phyloP scores from a whole-genome alignment of 495 filamentous ascomycete species.

The Geoglossum glabrum region DNA sequence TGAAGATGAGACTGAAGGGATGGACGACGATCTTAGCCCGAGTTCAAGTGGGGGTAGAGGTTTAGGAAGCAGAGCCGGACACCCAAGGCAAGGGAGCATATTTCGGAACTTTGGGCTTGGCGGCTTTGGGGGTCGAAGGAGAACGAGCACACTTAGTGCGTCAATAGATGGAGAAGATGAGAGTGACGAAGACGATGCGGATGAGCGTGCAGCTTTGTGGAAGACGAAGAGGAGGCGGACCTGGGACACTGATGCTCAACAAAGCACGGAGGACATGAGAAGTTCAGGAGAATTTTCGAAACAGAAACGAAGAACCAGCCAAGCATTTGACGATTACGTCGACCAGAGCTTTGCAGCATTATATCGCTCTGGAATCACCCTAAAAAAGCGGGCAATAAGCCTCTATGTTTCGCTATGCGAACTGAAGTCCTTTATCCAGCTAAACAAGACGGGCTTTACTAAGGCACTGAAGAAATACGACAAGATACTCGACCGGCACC shows the following conservation, averaged over 20 bases:
- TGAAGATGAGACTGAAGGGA: constrained; percentile 37
- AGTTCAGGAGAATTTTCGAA: constrained; percentile 35
- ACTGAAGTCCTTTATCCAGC: constrained; percentile 83
- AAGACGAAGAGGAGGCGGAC: constrained; percentile 15
- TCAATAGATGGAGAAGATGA: constrained; percentile 25
- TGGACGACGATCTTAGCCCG: constrained; percentile 28
- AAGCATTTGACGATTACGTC: constrained; percentile 48
- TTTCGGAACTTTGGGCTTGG: constrained; percentile 24
- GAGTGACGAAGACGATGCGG: constrained; percentile 44
- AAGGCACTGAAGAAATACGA: constrained; percentile 98
- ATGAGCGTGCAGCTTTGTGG: constrained; percentile 37
- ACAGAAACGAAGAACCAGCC: constrained; percentile 31
- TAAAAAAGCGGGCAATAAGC: constrained; percentile 78
- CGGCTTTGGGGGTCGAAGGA: constrained; percentile 21
- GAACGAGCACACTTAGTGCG: constrained; percentile 29
- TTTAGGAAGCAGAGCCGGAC: constrained; percentile 22
- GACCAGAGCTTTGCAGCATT: constrained; percentile 49
- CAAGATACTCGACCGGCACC: constrained; percentile 69
- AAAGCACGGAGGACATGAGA: constrained; percentile 23
- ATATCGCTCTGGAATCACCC: constrained; percentile 61
- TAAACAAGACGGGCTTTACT: constrained; percentile 88
- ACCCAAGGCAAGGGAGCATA: constrained; percentile 24
- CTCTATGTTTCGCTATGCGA: constrained; percentile 89
- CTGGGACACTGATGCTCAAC: constrained; percentile 8
- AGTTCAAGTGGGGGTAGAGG: constrained; percentile 19